Percentiles rank a stretch among this genome's conserved stretches.
Evolutionary conservation across 805 yeast genomes (phyloP).

Genomic region (Metschnikowia koreensis): DNA sequence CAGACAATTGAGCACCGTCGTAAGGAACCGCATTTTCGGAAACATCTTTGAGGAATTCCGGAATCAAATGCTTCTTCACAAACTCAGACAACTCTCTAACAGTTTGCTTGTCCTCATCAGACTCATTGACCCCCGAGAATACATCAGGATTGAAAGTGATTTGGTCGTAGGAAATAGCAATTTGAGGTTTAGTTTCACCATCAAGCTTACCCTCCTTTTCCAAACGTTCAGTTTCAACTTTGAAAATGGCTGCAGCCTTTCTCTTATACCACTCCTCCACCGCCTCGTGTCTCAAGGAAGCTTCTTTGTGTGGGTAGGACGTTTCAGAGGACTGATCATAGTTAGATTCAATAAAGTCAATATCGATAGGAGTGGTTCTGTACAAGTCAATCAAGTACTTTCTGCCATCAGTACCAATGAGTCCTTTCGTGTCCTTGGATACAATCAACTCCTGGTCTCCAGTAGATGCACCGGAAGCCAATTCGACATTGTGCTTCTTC

Average conservation of each 20-base stretch:
- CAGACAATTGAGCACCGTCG: constrained; percentile 75
- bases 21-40: constrained; percentile 62
- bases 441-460: constrained; percentile 51
- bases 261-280: constrained; percentile 86
- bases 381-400: constrained; percentile 80
- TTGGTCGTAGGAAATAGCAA: constrained; percentile 50
- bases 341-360: constrained; percentile 66
- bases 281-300: constrained; percentile 81
- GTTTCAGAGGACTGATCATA: constrained; percentile 36
- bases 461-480: constrained; percentile 40
- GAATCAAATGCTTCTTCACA: constrained; percentile 57
- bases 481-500: constrained; percentile 61
- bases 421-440: constrained; percentile 81
- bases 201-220: constrained; percentile 35
- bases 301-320: constrained; percentile 81
- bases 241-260: constrained; percentile 54
- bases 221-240: constrained; percentile 47
- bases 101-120: constrained; percentile 53
- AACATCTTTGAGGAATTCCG: constrained; percentile 58
- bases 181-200: constrained; percentile 45
- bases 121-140: constrained; percentile 44
- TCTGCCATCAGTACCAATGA: constrained; percentile 81
- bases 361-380: constrained; percentile 81
- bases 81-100: constrained; percentile 71
- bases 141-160: constrained; percentile 80